Evolutionary conservation across 768 basidiomycete genomes (phyloP), one percentile per base, ranked within the genome.

Genomic region (Suillus plorans): DNA sequence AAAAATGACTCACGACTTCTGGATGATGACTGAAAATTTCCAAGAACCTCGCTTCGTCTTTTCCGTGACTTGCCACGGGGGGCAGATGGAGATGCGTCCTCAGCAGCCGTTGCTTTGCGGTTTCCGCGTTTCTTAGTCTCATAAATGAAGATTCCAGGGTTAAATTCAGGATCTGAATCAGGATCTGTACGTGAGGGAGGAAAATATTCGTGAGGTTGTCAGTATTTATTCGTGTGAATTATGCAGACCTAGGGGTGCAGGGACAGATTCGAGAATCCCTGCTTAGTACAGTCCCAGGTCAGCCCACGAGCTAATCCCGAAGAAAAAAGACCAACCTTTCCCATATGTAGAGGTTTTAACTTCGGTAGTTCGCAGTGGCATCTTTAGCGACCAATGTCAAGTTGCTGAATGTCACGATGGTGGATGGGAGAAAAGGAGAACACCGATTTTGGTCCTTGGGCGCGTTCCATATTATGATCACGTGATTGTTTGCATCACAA

Each of bases 131-230:
- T 69, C 65, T 70, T 77, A 28, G 69, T 65, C 63, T 79, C 73
- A 63, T 73, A 73, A 18, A 75, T 58, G 14, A 73, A 78, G 8
- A 55, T 31, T 0, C 77, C 76, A 0, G 73, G 50, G 45, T 72
- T 78, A 14, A 77, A 77, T 59, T 77, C 76, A 14, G 76, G 76
- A 47, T 77, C 76, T 0, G 76, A 77, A 57, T 77, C 76, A 0
- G 64, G 67, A 37, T 78, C 76, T 77, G 56, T 25, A 44, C 37
- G 13, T 39, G 41, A 25, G 37, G 22, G n/a, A 44, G 22, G 44
- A 58, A 34, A 55, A 58, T 14, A 63, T 18, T 8, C 1, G 10
- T 16, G 12, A 39, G 47, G 20, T 20, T 13, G 10, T 28, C 8
- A 34, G 36, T 20, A 12, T 13, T 36, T 39, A 52, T 45, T 56